Conservation (phyloP, 495 filamentous ascomycete species). For the Hypoxylon lienhwacheense region DNA sequence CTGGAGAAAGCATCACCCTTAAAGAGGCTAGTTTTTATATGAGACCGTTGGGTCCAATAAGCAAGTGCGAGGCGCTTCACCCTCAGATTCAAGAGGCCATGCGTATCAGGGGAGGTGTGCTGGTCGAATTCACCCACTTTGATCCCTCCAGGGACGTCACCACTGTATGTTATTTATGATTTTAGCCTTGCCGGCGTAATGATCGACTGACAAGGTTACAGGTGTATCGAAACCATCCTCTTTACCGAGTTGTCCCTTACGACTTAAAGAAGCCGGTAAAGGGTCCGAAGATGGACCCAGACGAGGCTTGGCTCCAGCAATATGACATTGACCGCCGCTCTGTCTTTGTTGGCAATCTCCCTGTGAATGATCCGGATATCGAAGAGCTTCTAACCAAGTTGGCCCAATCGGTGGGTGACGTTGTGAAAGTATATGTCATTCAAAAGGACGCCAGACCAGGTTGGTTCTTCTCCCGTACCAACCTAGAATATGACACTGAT, state of each 20-base stretch:
- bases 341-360: constrained; percentile 56
- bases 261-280: constrained; percentile 38
- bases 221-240: constrained; percentile 35
- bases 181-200: neutral
- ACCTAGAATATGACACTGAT: neutral
- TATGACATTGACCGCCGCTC: constrained; percentile 55
- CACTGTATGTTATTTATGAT: constrained; percentile 37
- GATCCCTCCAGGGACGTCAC: constrained; percentile 45
- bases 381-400: constrained; percentile 44
- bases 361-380: constrained; percentile 36
- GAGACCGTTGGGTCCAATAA: constrained; percentile 43
- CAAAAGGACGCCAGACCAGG: constrained; percentile 39
- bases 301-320: constrained; percentile 40
- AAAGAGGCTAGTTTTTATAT: constrained; percentile 50
- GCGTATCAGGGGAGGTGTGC: constrained; percentile 49
- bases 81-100: constrained; percentile 31
- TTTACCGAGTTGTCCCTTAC: constrained; percentile 39
- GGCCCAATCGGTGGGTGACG: constrained; percentile 46
- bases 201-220: constrained; percentile 22
- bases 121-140: constrained; percentile 55
- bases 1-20: constrained; percentile 43
- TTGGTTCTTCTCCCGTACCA: constrained; percentile 30
- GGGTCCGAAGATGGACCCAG: constrained; percentile 25
- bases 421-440: constrained; percentile 49
- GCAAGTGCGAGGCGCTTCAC: constrained; percentile 37